Evolutionary conservation across 2,329 filamentous ascomycete genomes (phyloP).

Genomic region (Phialocephala subalpina): DNA sequence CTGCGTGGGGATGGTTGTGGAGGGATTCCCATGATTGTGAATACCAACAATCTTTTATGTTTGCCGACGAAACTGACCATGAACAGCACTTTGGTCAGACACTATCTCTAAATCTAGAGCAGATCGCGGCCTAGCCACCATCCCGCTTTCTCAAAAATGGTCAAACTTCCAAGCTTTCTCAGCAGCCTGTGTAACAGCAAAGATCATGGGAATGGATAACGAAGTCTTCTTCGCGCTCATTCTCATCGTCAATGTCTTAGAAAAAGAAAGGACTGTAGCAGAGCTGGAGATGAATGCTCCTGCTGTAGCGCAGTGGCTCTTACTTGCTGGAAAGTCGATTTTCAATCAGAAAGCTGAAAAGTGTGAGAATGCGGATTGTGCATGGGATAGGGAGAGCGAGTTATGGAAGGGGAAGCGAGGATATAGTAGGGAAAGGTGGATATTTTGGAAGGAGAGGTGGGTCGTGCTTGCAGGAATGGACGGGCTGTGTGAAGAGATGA

Average conservation of each 20-base stretch:
- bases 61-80: neutral
- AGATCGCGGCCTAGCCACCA: neutral
- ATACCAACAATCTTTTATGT: neutral
- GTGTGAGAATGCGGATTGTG: neutral
- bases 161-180: neutral
- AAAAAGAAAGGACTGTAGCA: neutral
- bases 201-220: neutral
- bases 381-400: neutral
- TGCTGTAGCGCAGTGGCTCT: neutral
- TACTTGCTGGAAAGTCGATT: neutral
- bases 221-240: neutral
- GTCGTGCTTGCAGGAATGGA: neutral
- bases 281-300: neutral
- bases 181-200: neutral
- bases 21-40: neutral
- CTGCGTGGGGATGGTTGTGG: neutral
- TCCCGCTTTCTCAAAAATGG: constrained; percentile 3
- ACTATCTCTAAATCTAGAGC: neutral
- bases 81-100: neutral
- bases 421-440: neutral
- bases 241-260: neutral
- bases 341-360: neutral
- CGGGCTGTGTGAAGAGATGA: neutral
- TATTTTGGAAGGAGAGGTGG: neutral
- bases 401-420: neutral